Conservation (phyloP, 2,329 filamentous ascomycete genomes). For the Ascosphaera apis region DNA sequence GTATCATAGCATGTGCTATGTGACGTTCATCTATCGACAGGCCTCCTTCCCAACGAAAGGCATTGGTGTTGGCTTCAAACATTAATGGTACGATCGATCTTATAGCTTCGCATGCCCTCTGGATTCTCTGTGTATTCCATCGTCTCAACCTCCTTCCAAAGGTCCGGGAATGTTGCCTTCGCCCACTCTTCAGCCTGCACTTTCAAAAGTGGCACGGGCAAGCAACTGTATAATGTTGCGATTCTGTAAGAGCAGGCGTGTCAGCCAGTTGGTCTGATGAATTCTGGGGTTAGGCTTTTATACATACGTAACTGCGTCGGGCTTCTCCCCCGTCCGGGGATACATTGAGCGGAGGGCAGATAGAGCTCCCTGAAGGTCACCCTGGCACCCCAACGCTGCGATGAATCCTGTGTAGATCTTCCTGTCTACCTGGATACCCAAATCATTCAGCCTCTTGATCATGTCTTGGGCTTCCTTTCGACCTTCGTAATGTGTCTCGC, state of each 20-base stretch:
- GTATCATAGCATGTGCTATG: too few relatives aligned
- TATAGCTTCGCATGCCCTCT: constrained; percentile 4
- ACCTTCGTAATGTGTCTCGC: constrained; percentile 33
- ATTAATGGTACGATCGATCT: constrained; percentile 4
- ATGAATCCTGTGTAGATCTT: constrained; percentile 55
- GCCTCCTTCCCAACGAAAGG: too few relatives aligned
- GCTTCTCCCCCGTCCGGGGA: constrained; percentile 38
- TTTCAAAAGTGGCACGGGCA: constrained; percentile 42
- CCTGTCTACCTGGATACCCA: constrained; percentile 58
- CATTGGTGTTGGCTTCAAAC: constrained; percentile 15
- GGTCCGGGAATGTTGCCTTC: constrained; percentile 37
- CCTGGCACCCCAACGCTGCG: constrained; percentile 51
- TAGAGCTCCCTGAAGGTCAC: constrained; percentile 43
- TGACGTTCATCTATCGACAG: too few relatives aligned
- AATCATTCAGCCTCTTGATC: constrained; percentile 33
- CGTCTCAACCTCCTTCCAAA: constrained; percentile 44
- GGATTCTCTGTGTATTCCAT: constrained; percentile 3
- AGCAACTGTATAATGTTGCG: constrained; percentile 51
- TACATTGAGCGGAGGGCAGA: constrained; percentile 44
- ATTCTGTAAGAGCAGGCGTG: constrained; percentile 27
- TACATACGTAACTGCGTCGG: constrained; percentile 50
- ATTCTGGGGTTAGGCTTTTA: too few relatives aligned
- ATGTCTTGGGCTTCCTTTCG: constrained; percentile 27
- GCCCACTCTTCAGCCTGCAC: constrained; percentile 53
- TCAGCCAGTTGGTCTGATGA: too few relatives aligned